Percentiles rank a stretch among this genome's conserved stretches.
Conservation (phyloP, 1,284 basidiomycete species). For the Puccinia coronata region DNA sequence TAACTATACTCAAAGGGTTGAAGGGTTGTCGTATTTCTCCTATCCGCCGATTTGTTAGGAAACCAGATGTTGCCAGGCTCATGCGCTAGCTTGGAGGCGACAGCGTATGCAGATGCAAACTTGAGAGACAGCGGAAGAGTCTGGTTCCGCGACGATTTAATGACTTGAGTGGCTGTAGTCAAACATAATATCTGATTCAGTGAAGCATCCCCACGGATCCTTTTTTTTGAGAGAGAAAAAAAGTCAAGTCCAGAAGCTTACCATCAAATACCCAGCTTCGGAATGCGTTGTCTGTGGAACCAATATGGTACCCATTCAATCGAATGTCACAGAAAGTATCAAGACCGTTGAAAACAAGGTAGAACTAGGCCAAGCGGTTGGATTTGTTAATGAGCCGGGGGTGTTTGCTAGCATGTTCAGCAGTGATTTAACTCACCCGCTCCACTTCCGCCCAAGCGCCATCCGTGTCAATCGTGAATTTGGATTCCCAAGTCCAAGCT, state of each 20-base stretch:
- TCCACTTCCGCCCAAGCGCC: conserved; percentile 17
- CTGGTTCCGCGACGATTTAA: neutral
- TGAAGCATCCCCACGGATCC: neutral
- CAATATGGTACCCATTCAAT: neutral
- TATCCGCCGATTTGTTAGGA: conserved; percentile 5
- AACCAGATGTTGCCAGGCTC: conserved; percentile 41
- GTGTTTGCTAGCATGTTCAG: neutral
- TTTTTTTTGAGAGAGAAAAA: too few relatives aligned
- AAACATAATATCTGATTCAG: neutral
- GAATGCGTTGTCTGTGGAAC: conserved; percentile 37
- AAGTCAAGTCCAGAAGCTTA: neutral
- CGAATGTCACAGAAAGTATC: conserved; percentile 46
- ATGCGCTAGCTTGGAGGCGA: conserved; percentile 29
- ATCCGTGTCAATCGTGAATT: neutral
- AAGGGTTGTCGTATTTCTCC: neutral
- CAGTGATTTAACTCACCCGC: conserved; percentile 14
- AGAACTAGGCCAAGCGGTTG: conserved; percentile 21
- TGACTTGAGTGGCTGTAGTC: conserved; percentile 22
- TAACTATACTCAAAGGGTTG: conserved; percentile 53
- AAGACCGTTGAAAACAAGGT: conserved; percentile 35
- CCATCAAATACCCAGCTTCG: conserved; percentile 48
- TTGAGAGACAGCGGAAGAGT: conserved; percentile 14
- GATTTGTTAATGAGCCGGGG: neutral
- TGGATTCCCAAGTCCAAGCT: conserved; percentile 41
- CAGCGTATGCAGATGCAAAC: conserved; percentile 23